Percentiles rank a stretch among this genome's conserved stretches.
phyloP scores from a whole-genome alignment of 441 rosid genomes.

The Pelargonium australe region DNA sequence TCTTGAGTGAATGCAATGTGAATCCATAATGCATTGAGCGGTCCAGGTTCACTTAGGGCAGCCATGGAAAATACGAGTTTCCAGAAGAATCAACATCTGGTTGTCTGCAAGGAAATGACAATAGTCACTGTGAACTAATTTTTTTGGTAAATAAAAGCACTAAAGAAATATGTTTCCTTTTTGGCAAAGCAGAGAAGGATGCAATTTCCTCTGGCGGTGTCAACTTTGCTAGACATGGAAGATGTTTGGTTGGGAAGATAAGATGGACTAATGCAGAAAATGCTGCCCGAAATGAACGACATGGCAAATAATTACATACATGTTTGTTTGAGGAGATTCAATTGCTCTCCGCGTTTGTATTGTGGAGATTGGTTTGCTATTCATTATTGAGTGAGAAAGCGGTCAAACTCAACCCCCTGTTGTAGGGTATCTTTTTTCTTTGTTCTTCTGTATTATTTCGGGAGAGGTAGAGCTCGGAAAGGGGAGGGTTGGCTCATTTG shows the following conservation, averaged over 20 bases:
- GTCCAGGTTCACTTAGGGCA: conserved; percentile 16
- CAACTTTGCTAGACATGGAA: conserved; percentile 13
- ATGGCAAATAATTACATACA: conserved; percentile 23
- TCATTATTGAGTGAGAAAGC: conserved; percentile 37
- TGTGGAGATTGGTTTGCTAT: conserved; percentile 27
- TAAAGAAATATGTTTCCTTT: conserved; percentile 11
- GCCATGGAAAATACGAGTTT: conserved; percentile 20
- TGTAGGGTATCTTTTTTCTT: conserved; percentile 12
- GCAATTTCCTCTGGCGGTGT: conserved; percentile 14
- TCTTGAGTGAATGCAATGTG: conserved; percentile 77
- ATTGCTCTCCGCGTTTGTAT: conserved; percentile 17
- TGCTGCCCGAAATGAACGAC: conserved; percentile 29
- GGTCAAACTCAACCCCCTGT: conserved; percentile 8
- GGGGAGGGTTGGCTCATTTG: background rate
- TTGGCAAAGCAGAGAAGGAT: conserved; percentile 22
- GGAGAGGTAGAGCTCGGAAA: background rate
- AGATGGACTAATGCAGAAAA: conserved; percentile 10
- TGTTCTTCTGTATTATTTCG: background rate
- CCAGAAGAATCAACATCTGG: conserved; percentile 19
- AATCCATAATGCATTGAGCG: conserved; percentile 36
- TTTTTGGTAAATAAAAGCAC: conserved; percentile 21
- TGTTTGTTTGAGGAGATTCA: conserved; percentile 20
- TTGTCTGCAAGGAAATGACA: conserved; percentile 11
- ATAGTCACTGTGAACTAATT: conserved; percentile 15
- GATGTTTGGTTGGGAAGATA: conserved; percentile 9